Evolutionary conservation across 2,329 filamentous ascomycete species (phyloP), one percentile per base, ranked within the genome.

Genomic region (Colletotrichum noveboracense): DNA sequence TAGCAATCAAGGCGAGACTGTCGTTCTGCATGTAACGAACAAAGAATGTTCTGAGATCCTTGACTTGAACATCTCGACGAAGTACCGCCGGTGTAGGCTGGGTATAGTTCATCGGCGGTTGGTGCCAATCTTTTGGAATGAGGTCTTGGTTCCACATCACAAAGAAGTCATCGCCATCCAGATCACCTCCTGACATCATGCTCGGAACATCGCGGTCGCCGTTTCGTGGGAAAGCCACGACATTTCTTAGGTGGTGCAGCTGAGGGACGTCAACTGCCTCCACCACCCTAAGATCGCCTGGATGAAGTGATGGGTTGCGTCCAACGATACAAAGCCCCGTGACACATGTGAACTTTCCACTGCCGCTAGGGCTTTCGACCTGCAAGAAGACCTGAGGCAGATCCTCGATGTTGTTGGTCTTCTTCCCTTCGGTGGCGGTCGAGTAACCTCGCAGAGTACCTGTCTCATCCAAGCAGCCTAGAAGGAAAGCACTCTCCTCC

Each of bases 121-220:
- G 87, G 78, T 97, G 95, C 91, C 94, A 95, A 66, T 90, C 85
- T 2, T 84, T 78, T 0, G 95, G 95, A 30, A 97, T 87, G 8
- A 99, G 86, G 16, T 91, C 89, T 26, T 88, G 83, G 78, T 99
- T 96, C 96, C 97, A 99, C 61, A 98, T 94, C 7, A 98, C 92
- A 71, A 98, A 93, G 82, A 96, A 99, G 81, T 99, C 97, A 80
- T 99, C 97, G 0, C 97, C 97, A 81, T 99, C 97, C 0, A 99
- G 89, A 81, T 99, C 97, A 0, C 97, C 97, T 3, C 97, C 97
- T 6, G 97, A 98, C 78, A 97, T 96, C 96, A 98, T 98, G 80
- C 94, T 96, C 1, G 96, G 92, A 26, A 99, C 86, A 77, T 98
- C 95, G 18, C 94, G 89, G 80, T 98, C 95, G 0, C 96, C 96